Evolutionary conservation across 2,329 filamentous ascomycete species (phyloP), one percentile per base, ranked within the genome.

Genomic region (Alternaria sp.): DNA sequence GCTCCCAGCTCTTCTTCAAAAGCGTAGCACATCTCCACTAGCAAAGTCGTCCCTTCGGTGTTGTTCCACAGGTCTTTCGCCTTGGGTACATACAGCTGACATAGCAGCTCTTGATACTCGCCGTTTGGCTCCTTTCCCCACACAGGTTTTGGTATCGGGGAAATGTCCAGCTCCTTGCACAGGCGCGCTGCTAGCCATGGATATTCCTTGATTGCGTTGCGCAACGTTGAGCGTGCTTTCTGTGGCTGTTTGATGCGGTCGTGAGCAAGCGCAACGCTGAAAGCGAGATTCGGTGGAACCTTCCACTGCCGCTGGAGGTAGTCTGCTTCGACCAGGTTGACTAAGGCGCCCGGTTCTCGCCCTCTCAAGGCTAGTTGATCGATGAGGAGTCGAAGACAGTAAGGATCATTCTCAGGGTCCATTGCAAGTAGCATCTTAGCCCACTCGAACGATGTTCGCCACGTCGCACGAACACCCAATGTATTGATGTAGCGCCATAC

Each of bases 391-490:
- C 90, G 86, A 74, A 97, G 88, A 50, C 89, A 92, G 73, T 97
- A 97, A 0, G 94, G 94, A 75, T 99, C 96, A 5, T 85, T 82
- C 51, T 85, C 82, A 4, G 89, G 89, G 69, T 94, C 88, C 62
- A 98, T 81, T 61, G 90, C 88, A 28, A 96, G 85, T 10, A 97
- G 84, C 6, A 98, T 82, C 81, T 96, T 97, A 7, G 92, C 88
- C 94, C 96, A 99, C 79, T 98, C 96, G 51, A 97, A 89, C 0
- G 94, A 93, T 1, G 96, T 98, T 50, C 94, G 87, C 85, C 93
- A 97, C 1, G 95, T 97, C n/a, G 94, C 94, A 71, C 96, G 95
- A 81, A 93, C 90, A 15, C 93, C 87, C 21, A 99, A 84, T 69
- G 93, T 96, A 71, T 88, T 88, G 72, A 98, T 90, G 73, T 97